Percentiles rank a stretch among this genome's conserved stretches.
Evolutionary conservation across 2,329 filamentous ascomycete species (phyloP).

Genomic region (Lasiodiplodia sp.): DNA sequence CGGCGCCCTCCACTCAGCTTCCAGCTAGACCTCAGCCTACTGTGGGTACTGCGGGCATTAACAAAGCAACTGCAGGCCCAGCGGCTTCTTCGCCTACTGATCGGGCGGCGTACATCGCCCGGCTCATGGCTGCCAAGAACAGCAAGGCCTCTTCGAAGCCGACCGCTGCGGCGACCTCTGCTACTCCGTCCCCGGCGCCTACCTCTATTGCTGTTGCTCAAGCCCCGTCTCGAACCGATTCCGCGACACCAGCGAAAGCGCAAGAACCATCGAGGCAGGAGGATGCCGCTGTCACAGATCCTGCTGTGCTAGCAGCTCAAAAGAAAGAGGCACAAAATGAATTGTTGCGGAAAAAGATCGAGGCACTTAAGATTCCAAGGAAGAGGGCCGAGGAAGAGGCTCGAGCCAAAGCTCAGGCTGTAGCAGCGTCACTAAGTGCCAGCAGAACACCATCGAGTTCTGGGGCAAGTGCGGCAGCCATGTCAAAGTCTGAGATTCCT

Average conservation of each 20-base stretch:
- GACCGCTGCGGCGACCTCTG: neutral
- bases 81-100: constrained; percentile 56
- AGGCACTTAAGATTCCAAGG: constrained; percentile 56
- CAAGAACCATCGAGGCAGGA: neutral
- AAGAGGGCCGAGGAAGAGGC: constrained; percentile 26
- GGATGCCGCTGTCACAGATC: neutral
- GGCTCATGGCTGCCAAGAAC: constrained; percentile 75
- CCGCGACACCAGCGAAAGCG: neutral
- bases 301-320: constrained; percentile 44
- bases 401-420: constrained; percentile 26
- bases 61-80: neutral
- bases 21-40: constrained; percentile 23
- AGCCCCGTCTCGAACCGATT: neutral
- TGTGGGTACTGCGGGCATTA: constrained; percentile 19
- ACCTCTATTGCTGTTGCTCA: neutral
- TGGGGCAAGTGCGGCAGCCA: neutral
- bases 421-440: constrained; percentile 16
- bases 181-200: constrained; percentile 6
- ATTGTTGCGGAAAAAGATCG: constrained; percentile 78
- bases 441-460: constrained; percentile 12
- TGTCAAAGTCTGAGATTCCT: constrained; percentile 11
- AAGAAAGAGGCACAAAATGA: constrained; percentile 74
- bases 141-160: constrained; percentile 44
- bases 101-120: constrained; percentile 78
- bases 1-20: neutral